Percentiles rank a stretch among this genome's conserved stretches.
Conservation (phyloP, 371 early-diverging fungal genomes). For the Mortierella sp. region DNA sequence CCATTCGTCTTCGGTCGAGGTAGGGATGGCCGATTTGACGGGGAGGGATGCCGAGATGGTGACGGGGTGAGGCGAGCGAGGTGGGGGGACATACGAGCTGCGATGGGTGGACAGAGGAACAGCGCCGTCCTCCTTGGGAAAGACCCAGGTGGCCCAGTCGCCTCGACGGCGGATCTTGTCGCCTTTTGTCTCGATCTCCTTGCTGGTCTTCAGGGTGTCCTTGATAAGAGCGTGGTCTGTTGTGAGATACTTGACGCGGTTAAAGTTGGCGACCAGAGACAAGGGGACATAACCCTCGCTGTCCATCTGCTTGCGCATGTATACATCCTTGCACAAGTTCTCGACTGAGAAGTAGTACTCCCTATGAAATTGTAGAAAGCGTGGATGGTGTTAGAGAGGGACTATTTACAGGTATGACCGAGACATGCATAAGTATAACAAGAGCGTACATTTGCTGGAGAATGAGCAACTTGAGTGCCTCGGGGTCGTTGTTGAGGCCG, state of each 20-base stretch:
- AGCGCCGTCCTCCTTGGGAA: constrained; percentile 66
- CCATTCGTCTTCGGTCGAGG: constrained; percentile 55
- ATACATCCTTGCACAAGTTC: constrained; percentile 94
- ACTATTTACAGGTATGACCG: no score
- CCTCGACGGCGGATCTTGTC: constrained; percentile 76
- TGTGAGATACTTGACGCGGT: constrained; percentile 84
- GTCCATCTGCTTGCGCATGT: constrained; percentile 93
- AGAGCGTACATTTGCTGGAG: constrained; percentile 77
- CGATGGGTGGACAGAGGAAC: constrained; percentile 30
- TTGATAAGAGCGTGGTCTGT: constrained; percentile 73
- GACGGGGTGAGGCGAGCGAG: constrained; percentile 33
- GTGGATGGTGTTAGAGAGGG: no score
- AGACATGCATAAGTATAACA: no score
- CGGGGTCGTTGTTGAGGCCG: constrained; percentile 59
- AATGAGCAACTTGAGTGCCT: constrained; percentile 70
- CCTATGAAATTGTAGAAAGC: constrained; percentile 52
- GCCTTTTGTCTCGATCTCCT: constrained; percentile 70
- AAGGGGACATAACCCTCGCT: constrained; percentile 83
- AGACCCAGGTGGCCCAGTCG: constrained; percentile 87
- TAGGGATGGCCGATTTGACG: constrained; percentile 42
- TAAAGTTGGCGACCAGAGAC: constrained; percentile 84
- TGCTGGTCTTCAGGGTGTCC: constrained; percentile 70
- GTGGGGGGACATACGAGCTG: constrained; percentile 34
- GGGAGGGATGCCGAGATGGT: constrained; percentile 59
- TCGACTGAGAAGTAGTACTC: constrained; percentile 97